Base-by-base conservation (phyloP, 75 land plant genomes). In the Pseudotsuga menziesii region DNA sequence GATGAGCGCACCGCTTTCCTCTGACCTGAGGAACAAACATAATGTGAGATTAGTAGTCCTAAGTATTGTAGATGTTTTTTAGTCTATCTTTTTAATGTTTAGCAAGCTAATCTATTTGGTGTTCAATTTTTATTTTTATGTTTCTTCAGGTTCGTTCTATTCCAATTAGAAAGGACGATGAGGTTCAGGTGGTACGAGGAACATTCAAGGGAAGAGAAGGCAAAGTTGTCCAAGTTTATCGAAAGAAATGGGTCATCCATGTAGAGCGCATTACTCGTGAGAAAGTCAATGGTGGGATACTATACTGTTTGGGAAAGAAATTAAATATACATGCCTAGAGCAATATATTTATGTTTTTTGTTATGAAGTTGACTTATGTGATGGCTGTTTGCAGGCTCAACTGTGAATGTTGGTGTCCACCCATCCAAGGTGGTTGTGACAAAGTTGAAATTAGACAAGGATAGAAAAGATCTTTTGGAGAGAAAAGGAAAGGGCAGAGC, bases 381-480 rank as follows among this genome's bases (percentile, higher is more conserved):
- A 19, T 57, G 19, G 17, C 7, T 19, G 22, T n/a, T 19, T 9
- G 16, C 11, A n/a, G 58, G 58, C 12, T 4, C 64, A 29, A 76
- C 62, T 58, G 77, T 76, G 26, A 76, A 76, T 60, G 77, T 76
- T 55, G 77, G 77, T n/a, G 55, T 74, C 48, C 22, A 74, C 55
- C 75, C 75, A 20, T 74, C 75, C 17, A 74, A 74, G 35, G 75
- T 76, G 8, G 39, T 76, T 11, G 61, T 76, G 61, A 76, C 62
- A 15, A 76, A 76, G 64, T 60, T 76, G 69, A 85, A 88, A 85
- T 58, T 88, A 15, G 89, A 88, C 75, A 88, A 88, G 85, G 89
- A 88, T 66, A 78, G 89, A 14, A 88, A 88, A 80, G 85, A 89
- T 27, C 76, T 87, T 16, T 67, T 88, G 15, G 90, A 88, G 35